Conservation (phyloP, 2,329 filamentous ascomycete species). For the Aspergillus felis region DNA sequence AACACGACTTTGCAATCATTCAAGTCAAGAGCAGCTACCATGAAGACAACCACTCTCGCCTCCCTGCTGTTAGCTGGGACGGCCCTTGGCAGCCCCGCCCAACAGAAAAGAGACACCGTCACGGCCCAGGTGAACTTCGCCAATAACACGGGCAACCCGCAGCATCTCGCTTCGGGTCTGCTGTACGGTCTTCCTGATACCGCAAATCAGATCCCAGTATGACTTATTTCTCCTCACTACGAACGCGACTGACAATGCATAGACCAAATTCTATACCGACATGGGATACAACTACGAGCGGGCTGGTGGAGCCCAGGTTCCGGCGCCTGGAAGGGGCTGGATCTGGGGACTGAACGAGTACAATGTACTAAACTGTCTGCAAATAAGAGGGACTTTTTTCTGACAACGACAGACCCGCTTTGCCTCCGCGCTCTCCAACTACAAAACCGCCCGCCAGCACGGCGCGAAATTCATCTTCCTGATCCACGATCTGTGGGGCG, state of each 20-base stretch:
- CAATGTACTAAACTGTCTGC: background rate
- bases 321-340: constrained; percentile 33
- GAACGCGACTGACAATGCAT: background rate
- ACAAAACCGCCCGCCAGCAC: background rate
- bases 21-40: background rate
- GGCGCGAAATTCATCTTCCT: constrained; percentile 3
- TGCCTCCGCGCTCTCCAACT: background rate
- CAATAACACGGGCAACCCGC: background rate
- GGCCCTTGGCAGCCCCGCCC: background rate
- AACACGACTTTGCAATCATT: background rate
- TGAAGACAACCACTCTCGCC: background rate
- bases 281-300: constrained; percentile 9
- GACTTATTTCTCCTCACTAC: background rate
- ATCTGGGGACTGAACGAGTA: constrained; percentile 29
- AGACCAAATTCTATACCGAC: background rate
- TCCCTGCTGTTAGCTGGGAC: background rate
- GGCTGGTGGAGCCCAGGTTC: constrained; percentile 10
- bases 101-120: background rate
- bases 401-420: background rate
- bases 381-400: background rate
- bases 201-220: background rate
- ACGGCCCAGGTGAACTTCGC: background rate
- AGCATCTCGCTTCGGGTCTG: background rate
- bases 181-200: background rate
- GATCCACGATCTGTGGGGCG: constrained; percentile 8